phyloP scores from a whole-genome alignment of 1,284 basidiomycete genomes.

The Sporisorium exsertum region DNA sequence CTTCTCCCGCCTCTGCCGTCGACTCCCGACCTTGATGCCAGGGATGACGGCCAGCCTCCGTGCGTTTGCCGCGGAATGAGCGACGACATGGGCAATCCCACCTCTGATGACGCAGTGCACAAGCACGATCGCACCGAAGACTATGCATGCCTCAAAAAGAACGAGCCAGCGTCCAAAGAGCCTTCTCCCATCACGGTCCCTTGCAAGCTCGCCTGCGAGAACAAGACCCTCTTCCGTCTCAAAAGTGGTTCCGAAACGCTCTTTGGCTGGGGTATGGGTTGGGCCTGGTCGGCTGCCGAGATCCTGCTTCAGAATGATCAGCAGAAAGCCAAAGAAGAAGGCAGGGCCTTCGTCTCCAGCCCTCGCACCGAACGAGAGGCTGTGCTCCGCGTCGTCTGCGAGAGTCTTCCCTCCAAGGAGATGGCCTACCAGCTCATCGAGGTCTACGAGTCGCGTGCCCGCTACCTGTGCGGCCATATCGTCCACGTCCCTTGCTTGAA shows the following conservation, averaged over 20 bases:
- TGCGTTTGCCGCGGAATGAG: slow-evolving; percentile 31
- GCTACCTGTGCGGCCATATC: slow-evolving; percentile 55
- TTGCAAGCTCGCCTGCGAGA: slow-evolving; percentile 39
- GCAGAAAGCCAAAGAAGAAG: slow-evolving; percentile 34
- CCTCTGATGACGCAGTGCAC: neutral
- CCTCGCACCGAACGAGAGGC: slow-evolving; percentile 56
- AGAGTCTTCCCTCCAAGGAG: slow-evolving; percentile 55
- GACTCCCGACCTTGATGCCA: slow-evolving; percentile 14
- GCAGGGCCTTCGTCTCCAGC: slow-evolving; percentile 23
- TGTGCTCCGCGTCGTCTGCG: slow-evolving; percentile 61
- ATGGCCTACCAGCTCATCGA: slow-evolving; percentile 58
- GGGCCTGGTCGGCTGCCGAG: slow-evolving; percentile 63
- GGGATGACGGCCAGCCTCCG: slow-evolving; percentile 13
- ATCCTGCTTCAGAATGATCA: slow-evolving; percentile 36
- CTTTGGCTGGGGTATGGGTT: slow-evolving; percentile 67
- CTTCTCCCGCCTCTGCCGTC: slow-evolving; percentile 27
- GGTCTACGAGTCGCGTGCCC: slow-evolving; percentile 56
- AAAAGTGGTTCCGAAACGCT: slow-evolving; percentile 61
- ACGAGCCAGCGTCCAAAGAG: slow-evolving; percentile 34
- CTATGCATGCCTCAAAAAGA: slow-evolving; percentile 30
- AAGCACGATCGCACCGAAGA: slow-evolving; percentile 15
- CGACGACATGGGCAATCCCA: slow-evolving; percentile 13
- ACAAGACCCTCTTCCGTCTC: slow-evolving; percentile 52
- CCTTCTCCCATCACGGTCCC: slow-evolving; percentile 36
- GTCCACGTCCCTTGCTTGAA: slow-evolving; percentile 57